Evolutionary conservation across 495 filamentous ascomycete species (phyloP).

Genomic region (Talaromyces adpressus): DNA sequence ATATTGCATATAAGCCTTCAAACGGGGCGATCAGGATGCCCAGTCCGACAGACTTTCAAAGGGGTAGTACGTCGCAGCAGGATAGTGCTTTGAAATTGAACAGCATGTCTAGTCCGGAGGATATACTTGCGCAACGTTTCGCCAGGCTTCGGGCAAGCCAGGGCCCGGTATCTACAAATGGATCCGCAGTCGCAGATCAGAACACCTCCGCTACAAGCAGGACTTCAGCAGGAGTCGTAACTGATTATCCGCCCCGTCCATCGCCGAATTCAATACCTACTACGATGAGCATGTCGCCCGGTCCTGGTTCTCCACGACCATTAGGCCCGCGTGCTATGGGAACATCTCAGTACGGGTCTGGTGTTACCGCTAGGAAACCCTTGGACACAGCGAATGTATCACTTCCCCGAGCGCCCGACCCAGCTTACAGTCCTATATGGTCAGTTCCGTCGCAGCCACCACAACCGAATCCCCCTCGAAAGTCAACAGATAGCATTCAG

Average conservation of each 20-base stretch:
- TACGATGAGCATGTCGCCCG: conserved; percentile 15
- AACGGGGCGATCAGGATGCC: conserved; percentile 29
- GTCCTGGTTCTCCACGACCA: conserved; percentile 30
- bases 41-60: conserved; percentile 34
- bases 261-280: conserved; percentile 15
- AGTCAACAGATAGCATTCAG: conserved; percentile 35
- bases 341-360: conserved; percentile 30
- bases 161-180: conserved; percentile 3
- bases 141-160: conserved; percentile 31
- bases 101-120: conserved; percentile 23
- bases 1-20: conserved; percentile 8
- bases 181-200: conserved; percentile 7
- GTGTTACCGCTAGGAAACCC: conserved; percentile 48
- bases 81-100: conserved; percentile 13
- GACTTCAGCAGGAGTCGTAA: conserved; percentile 23
- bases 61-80: conserved; percentile 15
- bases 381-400: conserved; percentile 44
- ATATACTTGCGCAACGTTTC: conserved; percentile 39
- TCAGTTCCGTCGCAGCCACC: conserved; percentile 32
- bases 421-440: conserved; percentile 71
- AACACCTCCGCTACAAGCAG: conserved; percentile 28
- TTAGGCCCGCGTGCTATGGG: conserved; percentile 53
- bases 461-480: conserved; percentile 43
- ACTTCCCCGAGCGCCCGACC: conserved; percentile 73
- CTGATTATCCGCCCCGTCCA: conserved; percentile 23